phyloP scores from a whole-genome alignment of 1,284 basidiomycete species.

The Fomes fomentarius region DNA sequence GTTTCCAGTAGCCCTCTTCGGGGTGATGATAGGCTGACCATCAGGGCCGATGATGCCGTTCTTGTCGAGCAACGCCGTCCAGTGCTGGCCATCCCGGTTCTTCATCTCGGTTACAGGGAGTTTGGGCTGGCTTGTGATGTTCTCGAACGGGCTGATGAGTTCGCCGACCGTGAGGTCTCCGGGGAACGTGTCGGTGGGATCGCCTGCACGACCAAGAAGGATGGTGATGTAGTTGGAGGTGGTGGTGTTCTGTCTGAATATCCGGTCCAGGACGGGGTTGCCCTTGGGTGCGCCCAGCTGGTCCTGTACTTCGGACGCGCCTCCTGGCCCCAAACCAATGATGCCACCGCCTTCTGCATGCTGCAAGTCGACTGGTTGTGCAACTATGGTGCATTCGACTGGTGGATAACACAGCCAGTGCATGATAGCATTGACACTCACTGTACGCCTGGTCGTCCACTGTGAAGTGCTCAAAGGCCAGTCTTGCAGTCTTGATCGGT shows the following conservation, averaged over 20 bases:
- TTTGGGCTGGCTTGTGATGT: constrained; percentile 39
- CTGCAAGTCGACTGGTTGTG: constrained; percentile 27
- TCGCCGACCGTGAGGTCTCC: constrained; percentile 44
- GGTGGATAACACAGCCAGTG: too few species aligned
- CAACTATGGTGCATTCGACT: too few species aligned
- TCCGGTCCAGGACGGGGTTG: constrained; percentile 60
- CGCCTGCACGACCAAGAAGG: constrained; percentile 38
- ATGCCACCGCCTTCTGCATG: constrained; percentile 36
- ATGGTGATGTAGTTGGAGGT: constrained; percentile 62
- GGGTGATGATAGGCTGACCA: constrained; percentile 47
- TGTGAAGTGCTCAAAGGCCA: constrained; percentile 57
- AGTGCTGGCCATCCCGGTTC: constrained; percentile 38
- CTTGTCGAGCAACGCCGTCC: constrained; percentile 39
- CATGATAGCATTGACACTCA: constrained; percentile 39
- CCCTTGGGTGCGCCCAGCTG: constrained; percentile 33
- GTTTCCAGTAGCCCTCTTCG: constrained; percentile 42
- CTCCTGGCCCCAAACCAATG: constrained; percentile 44
- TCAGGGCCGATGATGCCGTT: constrained; percentile 44
- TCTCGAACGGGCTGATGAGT: constrained; percentile 34
- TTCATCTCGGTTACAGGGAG: constrained; percentile 30
- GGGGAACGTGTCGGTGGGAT: constrained; percentile 34
- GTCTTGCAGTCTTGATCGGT: constrained; percentile 51
- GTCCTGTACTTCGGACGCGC: constrained; percentile 34
- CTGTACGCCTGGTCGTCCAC: constrained; percentile 66
- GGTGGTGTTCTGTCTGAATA: constrained; percentile 59